Evolutionary conservation across 345 rosid genomes (phyloP).

Genomic region (Balakata baccata): DNA sequence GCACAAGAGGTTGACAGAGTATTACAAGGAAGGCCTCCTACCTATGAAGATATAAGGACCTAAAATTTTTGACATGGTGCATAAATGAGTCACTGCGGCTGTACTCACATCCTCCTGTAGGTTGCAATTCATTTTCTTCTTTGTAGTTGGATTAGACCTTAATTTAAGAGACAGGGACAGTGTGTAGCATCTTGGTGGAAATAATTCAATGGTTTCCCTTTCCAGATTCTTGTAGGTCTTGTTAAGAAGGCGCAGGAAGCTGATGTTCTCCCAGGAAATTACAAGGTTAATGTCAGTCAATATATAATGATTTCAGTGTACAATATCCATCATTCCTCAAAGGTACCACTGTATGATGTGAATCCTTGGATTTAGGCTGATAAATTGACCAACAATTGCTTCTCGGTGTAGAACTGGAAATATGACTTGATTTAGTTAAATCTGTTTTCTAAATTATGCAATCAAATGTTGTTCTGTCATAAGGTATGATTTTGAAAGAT

Average conservation of each 20-base stretch:
- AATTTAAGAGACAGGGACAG: not conserved
- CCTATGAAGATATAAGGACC: slow-evolving; percentile 68
- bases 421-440: not conserved
- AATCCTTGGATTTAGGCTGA: not conserved
- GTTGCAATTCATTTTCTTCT: slow-evolving; percentile 34
- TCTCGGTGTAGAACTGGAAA: not conserved
- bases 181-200: not conserved
- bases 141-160: not conserved
- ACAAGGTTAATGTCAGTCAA: slow-evolving; percentile 83
- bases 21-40: slow-evolving; percentile 64
- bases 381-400: not conserved
- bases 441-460: not conserved
- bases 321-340: slow-evolving; percentile 81
- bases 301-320: slow-evolving; percentile 95
- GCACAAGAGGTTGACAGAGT: slow-evolving; percentile 91
- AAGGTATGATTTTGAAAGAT: not conserved
- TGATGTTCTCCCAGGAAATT: slow-evolving; percentile 88
- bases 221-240: slow-evolving; percentile 65
- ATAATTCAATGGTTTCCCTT: slow-evolving; percentile 2
- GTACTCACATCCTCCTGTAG: slow-evolving; percentile 96
- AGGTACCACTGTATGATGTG: slow-evolving; percentile 37
- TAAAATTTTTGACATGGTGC: slow-evolving; percentile 80
- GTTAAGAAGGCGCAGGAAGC: slow-evolving; percentile 77
- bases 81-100: slow-evolving; percentile 88
- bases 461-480: not conserved